Base-by-base conservation (phyloP, 192 early-diverging fungal species). In the Backusella sp. region DNA sequence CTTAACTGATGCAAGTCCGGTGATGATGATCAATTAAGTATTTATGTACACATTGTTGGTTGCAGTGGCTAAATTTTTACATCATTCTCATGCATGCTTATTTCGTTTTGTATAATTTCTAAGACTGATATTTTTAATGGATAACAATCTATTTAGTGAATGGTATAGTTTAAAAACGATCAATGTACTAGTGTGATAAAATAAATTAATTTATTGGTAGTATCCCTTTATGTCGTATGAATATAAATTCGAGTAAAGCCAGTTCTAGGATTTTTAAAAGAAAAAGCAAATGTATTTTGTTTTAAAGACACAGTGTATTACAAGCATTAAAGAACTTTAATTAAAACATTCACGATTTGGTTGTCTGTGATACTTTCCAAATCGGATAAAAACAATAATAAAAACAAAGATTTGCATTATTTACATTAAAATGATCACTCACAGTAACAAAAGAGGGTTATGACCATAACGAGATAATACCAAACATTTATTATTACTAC, bases 331-430 rank as follows among this genome's bases (percentile, higher is more conserved):
- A 49, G 19, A 49, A n/a, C 23, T 28, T 62, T 62, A 62, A 62
- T 59, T 28, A 59, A 59, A 59, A 59, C n/a, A 26, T 26, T 12
- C 23, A 59, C 3, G 12, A 26, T 26, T 59, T 2, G 23, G 56
- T n/a, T 59, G 21, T 62, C 56, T 62, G 56, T 62, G 56, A 28
- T 26, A 62, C 56, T 62, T 62, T 62, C 56, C 26, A 62, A 62
- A 62, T 62, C 12, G 56, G 56, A 62, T 62, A 62, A 62, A 62
- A 62, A 62, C 56, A 62, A 62, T 62, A 62, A 62, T 62, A 62
- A 62, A 62, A 62, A 62, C 56, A 62, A 62, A 62, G 56, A 62
- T 62, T 62, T 62, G 56, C 56, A 62, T 62, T 62, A 62, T 62
- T 62, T 62, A 28, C 56, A 62, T 62, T 62, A 28, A 28, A 62